phyloP scores from a whole-genome alignment of 2,329 filamentous ascomycete species.

The Chrysoporthe austroafricana region DNA sequence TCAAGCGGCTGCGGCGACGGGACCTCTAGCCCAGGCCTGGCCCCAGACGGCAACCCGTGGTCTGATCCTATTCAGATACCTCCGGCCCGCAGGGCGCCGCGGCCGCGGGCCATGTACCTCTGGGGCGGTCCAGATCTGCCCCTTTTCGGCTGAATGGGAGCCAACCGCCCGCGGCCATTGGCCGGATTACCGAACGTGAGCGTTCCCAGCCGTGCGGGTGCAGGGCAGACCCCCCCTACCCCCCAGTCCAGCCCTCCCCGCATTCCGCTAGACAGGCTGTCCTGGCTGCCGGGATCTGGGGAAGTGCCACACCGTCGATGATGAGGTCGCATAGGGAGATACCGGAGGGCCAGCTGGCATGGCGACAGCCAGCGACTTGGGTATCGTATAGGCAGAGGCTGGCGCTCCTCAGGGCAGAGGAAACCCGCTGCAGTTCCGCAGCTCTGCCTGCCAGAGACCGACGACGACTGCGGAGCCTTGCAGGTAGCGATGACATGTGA shows the following conservation, averaged over 20 bases:
- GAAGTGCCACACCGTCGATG: slow-evolving; percentile 1
- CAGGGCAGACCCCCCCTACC: slow-evolving; percentile 20
- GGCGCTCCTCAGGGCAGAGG: too few species aligned
- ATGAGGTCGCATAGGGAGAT: neutral
- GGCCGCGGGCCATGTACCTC: slow-evolving; percentile 12
- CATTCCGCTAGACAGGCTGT: slow-evolving; percentile 20
- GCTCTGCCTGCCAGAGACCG: too few species aligned
- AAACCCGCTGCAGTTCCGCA: too few species aligned
- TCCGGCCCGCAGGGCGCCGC: neutral
- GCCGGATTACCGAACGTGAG: slow-evolving; percentile 48
- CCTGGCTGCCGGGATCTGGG: slow-evolving; percentile 14
- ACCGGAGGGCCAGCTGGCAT: neutral
- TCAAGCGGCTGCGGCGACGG: slow-evolving; percentile 37
- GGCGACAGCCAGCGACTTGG: neutral
- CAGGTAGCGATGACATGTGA: slow-evolving; percentile 21
- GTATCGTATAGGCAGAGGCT: neutral
- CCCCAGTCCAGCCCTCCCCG: slow-evolving; percentile 14
- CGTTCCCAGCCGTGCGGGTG: slow-evolving; percentile 6
- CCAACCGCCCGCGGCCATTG: slow-evolving; percentile 44
- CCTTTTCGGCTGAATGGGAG: slow-evolving; percentile 44
- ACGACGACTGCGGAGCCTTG: too few species aligned
- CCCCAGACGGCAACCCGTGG: neutral
- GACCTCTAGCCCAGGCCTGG: slow-evolving; percentile 22
- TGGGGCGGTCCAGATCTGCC: neutral
- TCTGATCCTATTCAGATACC: slow-evolving; percentile 2